Evolutionary conservation across 208 protist genomes (phyloP).

Genomic region (Lotmaria passim): DNA sequence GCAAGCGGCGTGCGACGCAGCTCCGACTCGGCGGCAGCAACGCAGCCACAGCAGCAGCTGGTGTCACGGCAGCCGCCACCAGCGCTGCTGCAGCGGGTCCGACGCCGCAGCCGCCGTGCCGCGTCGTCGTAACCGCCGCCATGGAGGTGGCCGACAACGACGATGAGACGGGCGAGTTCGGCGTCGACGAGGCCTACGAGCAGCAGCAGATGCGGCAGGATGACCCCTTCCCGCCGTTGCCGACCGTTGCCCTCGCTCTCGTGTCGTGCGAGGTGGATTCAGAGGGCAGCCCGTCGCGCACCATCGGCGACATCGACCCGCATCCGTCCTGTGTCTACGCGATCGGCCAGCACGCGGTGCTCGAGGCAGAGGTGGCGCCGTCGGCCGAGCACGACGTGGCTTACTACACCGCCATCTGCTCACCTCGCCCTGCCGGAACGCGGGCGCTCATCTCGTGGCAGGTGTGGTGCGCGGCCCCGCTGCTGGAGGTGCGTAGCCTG

Average conservation of each 20-base stretch:
- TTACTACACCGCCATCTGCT: constrained; percentile 64
- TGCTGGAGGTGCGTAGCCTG: constrained; percentile 38
- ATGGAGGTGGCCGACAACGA: constrained; percentile 10
- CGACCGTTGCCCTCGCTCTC: constrained; percentile 14
- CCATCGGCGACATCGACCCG: constrained; percentile 36
- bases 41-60: background rate
- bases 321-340: constrained; percentile 37
- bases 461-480: constrained; percentile 65
- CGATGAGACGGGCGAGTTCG: background rate
- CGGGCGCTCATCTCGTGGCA: constrained; percentile 48
- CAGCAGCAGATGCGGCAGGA: background rate
- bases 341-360: constrained; percentile 38
- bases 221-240: background rate
- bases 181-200: constrained; percentile 24
- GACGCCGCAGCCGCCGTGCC: constrained; percentile 3
- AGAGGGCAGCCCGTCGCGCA: constrained; percentile 26
- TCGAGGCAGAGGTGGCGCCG: constrained; percentile 41
- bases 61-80: background rate
- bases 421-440: constrained; percentile 47
- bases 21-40: background rate
- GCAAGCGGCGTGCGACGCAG: background rate
- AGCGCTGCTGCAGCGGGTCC: background rate
- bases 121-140: constrained; percentile 25
- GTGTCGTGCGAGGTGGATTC: constrained; percentile 32
- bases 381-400: constrained; percentile 26